phyloP scores from a whole-genome alignment of 1,139 yeast genomes.

The Torulaspora pretoriensis region DNA sequence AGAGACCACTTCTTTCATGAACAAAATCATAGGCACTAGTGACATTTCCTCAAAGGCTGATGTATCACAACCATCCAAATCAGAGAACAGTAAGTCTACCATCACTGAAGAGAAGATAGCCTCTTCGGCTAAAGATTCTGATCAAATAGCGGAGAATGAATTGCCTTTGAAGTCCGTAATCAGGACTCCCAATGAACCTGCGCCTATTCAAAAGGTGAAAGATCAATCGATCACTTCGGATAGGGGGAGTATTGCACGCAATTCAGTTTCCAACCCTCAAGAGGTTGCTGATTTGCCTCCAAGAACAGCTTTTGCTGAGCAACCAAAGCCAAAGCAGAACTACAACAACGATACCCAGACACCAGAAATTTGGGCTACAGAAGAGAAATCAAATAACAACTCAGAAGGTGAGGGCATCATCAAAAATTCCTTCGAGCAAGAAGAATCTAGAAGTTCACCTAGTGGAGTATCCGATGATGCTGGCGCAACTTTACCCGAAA shows the following conservation, averaged over 20 bases:
- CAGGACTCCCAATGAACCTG: too few species aligned
- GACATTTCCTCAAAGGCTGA: not conserved
- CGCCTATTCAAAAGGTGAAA: too few species aligned
- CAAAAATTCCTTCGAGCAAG: not conserved
- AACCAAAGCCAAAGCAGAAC: not conserved
- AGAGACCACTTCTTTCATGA: slow-evolving; percentile 42
- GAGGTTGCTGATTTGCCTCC: not conserved
- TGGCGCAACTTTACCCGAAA: slow-evolving; percentile 37
- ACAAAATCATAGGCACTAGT: slow-evolving; percentile 28
- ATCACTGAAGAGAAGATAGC: too few species aligned
- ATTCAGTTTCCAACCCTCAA: not conserved
- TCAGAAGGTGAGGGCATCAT: slow-evolving; percentile 1
- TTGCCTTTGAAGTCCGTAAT: too few species aligned
- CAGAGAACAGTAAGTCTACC: too few species aligned
- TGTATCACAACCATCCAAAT: too few species aligned
- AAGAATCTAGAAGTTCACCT: slow-evolving; percentile 10
- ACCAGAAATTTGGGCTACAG: not conserved
- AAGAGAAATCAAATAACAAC: not conserved
- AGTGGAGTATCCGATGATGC: slow-evolving; percentile 26
- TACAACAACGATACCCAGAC: not conserved
- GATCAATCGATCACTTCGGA: not conserved
- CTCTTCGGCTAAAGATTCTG: too few species aligned
- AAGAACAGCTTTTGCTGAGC: not conserved
- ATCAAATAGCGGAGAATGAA: too few species aligned
- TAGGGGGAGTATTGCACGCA: too few species aligned